These are phyloP conservation scores for Pezicula neosporulosa DNA, from an alignment of 2,329 filamentous ascomycete genomes.

Conservation along the genomic window DNA sequence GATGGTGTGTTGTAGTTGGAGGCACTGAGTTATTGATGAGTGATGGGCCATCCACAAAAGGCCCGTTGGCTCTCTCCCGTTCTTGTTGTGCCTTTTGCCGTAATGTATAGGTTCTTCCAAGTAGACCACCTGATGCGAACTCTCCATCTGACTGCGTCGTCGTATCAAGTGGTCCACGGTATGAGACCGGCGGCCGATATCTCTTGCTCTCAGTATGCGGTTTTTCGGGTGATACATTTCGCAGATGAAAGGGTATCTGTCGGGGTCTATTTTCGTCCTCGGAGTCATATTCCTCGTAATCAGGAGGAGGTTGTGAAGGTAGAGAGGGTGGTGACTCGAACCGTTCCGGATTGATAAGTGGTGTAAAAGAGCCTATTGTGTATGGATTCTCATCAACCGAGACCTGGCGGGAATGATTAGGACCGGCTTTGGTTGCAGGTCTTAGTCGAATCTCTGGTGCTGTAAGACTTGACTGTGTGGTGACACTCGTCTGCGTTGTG, in stretches of 20 bases:
- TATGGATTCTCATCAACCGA: slow-evolving; percentile 50
- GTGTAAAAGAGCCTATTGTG: slow-evolving; percentile 65
- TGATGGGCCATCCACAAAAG: slow-evolving; percentile 55
- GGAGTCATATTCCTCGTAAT: slow-evolving; percentile 15
- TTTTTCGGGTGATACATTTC: slow-evolving; percentile 18
- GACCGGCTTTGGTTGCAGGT: slow-evolving; percentile 26
- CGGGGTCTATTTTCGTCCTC: slow-evolving; percentile 23
- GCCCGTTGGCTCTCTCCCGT: slow-evolving; percentile 21
- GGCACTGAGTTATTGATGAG: slow-evolving; percentile 43
- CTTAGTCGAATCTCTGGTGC: slow-evolving; percentile 1
- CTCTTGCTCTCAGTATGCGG: slow-evolving; percentile 12
- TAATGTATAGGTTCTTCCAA: slow-evolving; percentile 46
- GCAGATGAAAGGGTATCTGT: slow-evolving; percentile 27
- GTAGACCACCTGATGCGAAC: slow-evolving; percentile 42
- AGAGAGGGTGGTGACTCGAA: slow-evolving; percentile 36
- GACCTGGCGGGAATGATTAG: slow-evolving; percentile 22
- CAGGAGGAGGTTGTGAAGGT: not conserved
- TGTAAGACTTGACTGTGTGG: slow-evolving; percentile 1
- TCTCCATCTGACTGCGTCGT: slow-evolving; percentile 23
- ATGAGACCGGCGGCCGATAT: slow-evolving; percentile 20
- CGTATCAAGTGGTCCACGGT: slow-evolving; percentile 17
- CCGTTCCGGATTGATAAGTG: slow-evolving; percentile 60
- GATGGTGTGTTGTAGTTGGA: slow-evolving; percentile 25
- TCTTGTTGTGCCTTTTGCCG: slow-evolving; percentile 32
- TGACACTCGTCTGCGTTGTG: slow-evolving; percentile 17